A percentile compares a stretch with the other conserved stretches of the same genome.
Conservation (phyloP, 495 filamentous ascomycete species). For the Pyrenopolyporus hunteri region DNA sequence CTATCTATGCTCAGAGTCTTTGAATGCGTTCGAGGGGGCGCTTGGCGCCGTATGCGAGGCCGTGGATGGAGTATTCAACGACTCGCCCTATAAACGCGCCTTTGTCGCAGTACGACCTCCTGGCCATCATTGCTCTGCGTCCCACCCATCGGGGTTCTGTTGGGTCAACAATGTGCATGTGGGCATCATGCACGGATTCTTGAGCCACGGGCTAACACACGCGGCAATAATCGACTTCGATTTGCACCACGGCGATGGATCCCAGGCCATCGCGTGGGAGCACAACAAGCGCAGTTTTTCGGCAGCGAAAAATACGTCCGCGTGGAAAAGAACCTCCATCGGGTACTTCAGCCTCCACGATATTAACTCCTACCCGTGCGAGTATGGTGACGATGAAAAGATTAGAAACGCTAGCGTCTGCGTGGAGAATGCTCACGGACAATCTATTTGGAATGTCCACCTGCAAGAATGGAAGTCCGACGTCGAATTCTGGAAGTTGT, state of each 20-base stretch:
- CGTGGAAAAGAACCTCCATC: conserved; percentile 80
- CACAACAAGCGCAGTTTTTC: conserved; percentile 69
- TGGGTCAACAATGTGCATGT: conserved; percentile 99
- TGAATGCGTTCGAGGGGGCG: conserved; percentile 86
- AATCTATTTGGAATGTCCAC: conserved; percentile 97
- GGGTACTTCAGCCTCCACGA: conserved; percentile 97
- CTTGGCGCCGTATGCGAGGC: conserved; percentile 89
- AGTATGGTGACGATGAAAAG: conserved; percentile 85
- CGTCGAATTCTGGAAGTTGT: conserved; percentile 86
- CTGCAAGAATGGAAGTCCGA: conserved; percentile 82
- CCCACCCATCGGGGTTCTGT: conserved; percentile 91
- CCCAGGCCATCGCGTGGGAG: conserved; percentile 87
- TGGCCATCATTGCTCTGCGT: conserved; percentile 91
- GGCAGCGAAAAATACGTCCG: conserved; percentile 67
- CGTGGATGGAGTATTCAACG: conserved; percentile 79
- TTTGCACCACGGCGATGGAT: conserved; percentile 95
- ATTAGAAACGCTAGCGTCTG: conserved; percentile 90
- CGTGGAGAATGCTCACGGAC: conserved; percentile 87
- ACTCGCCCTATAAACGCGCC: conserved; percentile 67
- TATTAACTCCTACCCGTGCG: conserved; percentile 97
- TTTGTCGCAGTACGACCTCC: conserved; percentile 85
- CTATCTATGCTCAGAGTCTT: conserved; percentile 83
- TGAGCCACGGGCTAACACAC: conserved; percentile 84
- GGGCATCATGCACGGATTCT: conserved; percentile 86
- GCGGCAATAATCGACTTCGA: conserved; percentile 98